Evolutionary conservation across 305 asterid species (phyloP).

Genomic region (Withania somnifera): DNA sequence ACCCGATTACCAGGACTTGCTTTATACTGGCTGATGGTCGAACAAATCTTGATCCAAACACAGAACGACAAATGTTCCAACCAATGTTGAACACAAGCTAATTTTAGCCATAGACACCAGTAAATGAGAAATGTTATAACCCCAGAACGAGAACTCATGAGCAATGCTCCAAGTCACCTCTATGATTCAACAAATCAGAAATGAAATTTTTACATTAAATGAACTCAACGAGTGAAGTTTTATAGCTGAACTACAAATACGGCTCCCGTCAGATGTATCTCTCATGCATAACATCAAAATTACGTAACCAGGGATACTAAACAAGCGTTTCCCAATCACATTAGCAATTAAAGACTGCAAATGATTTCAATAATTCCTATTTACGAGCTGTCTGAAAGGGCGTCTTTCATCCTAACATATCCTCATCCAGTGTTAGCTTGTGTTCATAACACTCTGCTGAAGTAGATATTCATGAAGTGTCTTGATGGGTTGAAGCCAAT

Average conservation of each 20-base stretch:
- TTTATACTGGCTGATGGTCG: background rate
- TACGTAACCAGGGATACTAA: slow-evolving; percentile 7
- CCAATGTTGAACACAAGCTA: background rate
- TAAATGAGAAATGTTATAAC: background rate
- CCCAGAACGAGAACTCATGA: background rate
- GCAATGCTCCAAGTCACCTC: background rate
- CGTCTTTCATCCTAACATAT: slow-evolving; percentile 13
- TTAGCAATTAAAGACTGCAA: background rate
- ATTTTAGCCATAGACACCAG: background rate
- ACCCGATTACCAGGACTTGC: background rate
- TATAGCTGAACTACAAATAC: background rate
- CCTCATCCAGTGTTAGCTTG: slow-evolving; percentile 18
- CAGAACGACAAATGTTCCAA: background rate
- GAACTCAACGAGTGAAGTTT: background rate
- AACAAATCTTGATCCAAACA: background rate
- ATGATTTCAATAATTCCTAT: slow-evolving; percentile 4
- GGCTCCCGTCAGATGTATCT: slow-evolving; percentile 14
- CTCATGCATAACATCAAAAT: slow-evolving; percentile 9
- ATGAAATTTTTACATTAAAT: background rate
- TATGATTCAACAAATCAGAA: background rate
- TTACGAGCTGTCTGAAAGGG: background rate
- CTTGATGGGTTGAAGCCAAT: slow-evolving; percentile 93
- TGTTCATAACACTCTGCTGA: slow-evolving; percentile 47
- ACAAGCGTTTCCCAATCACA: background rate
- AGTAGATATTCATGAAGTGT: slow-evolving; percentile 77